Evolutionary conservation across 2,329 filamentous ascomycete genomes (phyloP), one percentile per base, ranked within the genome.

Genomic region (Fonsecaea multimorphosa): DNA sequence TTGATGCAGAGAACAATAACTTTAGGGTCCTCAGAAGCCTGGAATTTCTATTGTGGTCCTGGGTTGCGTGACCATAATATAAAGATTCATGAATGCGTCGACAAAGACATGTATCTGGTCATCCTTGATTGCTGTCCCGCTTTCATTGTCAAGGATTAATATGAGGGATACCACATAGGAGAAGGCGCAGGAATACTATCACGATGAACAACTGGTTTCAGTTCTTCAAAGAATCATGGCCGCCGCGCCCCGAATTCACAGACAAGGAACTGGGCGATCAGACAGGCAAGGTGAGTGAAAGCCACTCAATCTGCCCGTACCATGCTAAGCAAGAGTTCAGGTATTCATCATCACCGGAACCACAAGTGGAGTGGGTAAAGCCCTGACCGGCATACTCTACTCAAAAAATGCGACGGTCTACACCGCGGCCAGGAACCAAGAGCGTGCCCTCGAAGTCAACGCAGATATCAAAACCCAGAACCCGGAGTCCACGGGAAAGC

Each of bases 341-440:
- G 77, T 78, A 62, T 77, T 74, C 71, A 76, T 80, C 29, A 74
- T 79, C 1, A 79, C 78, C 3, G 78, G 78, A 12, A 71, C 72
- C 12, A 69, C 72, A 46, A 73, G 73, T 52, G 79, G 79, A 6
- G 69, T 81, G 5, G 79, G 80, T 52, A 73, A 77, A 60, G 75
- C 78, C 34, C 71, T 80, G 0, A 73, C 74, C 16, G 67, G 72
- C 29, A 76, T 81, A 34, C 76, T 82, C 52, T 81, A 78, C 67
- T 67, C 71, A 24, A 74, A 77, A 34, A 76, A 78, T 66, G 81
- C 76, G 31, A 80, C 75, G 44, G 78, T 83, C 29, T 83, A 82
- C 70, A 69, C 82, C 34, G 76, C 78, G 14, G 79, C 76, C 1
- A 78, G 81, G 19, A 78, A 76, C 1, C 70, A 76, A 55, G 71